Evolutionary conservation across 176 grass and related monocot genomes (phyloP), one percentile per base, ranked within the genome.

Genomic region (Oryza longistaminata): DNA sequence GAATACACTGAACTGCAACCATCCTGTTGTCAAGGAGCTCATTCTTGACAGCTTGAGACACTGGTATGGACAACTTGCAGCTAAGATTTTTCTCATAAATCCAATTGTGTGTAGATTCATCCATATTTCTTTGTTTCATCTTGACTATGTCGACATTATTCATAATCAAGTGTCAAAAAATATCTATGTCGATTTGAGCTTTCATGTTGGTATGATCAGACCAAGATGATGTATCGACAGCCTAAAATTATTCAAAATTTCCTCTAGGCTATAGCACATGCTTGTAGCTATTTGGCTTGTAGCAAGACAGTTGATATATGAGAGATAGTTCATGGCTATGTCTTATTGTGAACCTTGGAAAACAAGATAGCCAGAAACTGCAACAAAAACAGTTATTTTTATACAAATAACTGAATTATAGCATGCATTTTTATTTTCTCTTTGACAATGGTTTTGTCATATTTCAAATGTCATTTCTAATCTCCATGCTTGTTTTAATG

Each of bases 1-100:
- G 82, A 97, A 97, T 83, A 94, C 95, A 88, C 88, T 97, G 42
- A 97, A 97, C 73, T 97, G 95, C 95, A 97, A 97, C 64, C 95
- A 97, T 88, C 95, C 96, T 86, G 86, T 99, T 73, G 96, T 99
- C 73, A 99, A 82, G 93, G 91, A 99, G 72, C 91, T 99, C 77
- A 75, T 99, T 81, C 90, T 99, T 2, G 93, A 99, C 66, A 99
- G 96, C 82, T 87, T 99, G 83, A 96, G 93, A 86, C 96, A 99
- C 86, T 99, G 96, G 96, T 99, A 92, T 66, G 61, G 29, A 17
- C 9, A 83, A 49, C 39, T 70, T 85, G 60, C 70, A 68, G n/a
- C 33, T 71, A 40, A 79, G 13, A 15, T 60, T 86, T 86, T 76
- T 77, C 61, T 72, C 39, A 85, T 21, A 29, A 14, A 78, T 26